Percentiles rank a stretch among this genome's conserved stretches.
These are phyloP conservation scores for Vicia villosa DNA, from an alignment of 306 rosid genomes.

Conservation along the genomic window DNA sequence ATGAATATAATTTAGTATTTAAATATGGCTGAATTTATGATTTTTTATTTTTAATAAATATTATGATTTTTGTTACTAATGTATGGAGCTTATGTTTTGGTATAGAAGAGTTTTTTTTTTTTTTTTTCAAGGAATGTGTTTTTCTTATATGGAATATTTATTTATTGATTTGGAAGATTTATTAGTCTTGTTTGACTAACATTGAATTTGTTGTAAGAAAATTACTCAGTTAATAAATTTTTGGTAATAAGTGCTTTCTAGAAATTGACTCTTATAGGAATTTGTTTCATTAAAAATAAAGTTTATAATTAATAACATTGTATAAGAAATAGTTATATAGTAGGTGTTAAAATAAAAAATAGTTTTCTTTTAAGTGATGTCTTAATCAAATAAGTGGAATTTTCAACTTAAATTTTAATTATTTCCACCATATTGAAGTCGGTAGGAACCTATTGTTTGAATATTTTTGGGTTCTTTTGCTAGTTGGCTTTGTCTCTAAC, in stretches of 20 bases:
- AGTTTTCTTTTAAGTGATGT: constrained; percentile 3
- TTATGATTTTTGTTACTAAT: neutral
- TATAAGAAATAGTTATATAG: no score
- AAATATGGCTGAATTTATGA: neutral
- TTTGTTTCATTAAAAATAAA: no score
- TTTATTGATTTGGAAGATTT: neutral
- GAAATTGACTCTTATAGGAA: no score
- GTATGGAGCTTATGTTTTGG: neutral
- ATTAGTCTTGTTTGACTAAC: no score
- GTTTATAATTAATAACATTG: no score
- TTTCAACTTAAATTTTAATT: constrained; percentile 35
- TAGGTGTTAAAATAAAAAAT: neutral
- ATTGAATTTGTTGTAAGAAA: no score
- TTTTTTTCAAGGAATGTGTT: neutral
- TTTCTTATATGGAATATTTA: neutral
- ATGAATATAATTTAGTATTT: neutral
- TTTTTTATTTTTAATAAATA: neutral
- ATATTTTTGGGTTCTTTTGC: neutral
- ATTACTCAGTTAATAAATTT: no score
- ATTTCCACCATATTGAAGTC: neutral
- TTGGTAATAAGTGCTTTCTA: no score
- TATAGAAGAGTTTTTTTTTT: neutral
- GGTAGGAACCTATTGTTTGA: constrained; percentile 7
- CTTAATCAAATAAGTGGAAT: neutral
- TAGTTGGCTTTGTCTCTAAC: constrained; percentile 39